Percentiles rank a stretch among this genome's conserved stretches.
These are phyloP conservation scores for Raffaelea albimanens DNA, from an alignment of 2,329 filamentous ascomycete species.

Conservation along the genomic window DNA sequence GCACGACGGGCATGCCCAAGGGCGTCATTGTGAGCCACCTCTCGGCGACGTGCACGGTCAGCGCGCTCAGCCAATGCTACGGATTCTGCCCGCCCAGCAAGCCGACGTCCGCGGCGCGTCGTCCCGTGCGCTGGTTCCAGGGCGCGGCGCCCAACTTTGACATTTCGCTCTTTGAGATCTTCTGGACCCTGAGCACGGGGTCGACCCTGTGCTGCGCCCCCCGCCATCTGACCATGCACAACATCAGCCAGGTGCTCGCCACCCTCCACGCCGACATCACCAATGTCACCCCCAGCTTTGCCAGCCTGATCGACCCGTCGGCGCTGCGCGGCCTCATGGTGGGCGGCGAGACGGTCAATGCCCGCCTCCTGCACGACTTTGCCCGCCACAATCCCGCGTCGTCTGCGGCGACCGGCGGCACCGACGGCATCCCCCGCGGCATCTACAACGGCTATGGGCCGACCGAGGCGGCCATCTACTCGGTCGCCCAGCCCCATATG, in stretches of 20 bases:
- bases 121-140: slow-evolving; percentile 25
- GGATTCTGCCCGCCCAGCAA: slow-evolving; percentile 2
- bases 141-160: slow-evolving; percentile 25
- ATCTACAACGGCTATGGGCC: slow-evolving; percentile 19
- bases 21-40: slow-evolving; percentile 47
- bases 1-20: slow-evolving; percentile 50
- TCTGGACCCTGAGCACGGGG: slow-evolving; percentile 17
- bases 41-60: slow-evolving; percentile 21
- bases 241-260: slow-evolving; percentile 15
- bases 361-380: slow-evolving; percentile 2
- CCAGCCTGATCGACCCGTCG: slow-evolving; percentile 21
- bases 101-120: neutral
- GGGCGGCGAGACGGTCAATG: slow-evolving; percentile 19
- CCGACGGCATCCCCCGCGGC: neutral
- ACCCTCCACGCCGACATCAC: slow-evolving; percentile 24
- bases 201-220: slow-evolving; percentile 24
- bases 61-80: slow-evolving; percentile 17
- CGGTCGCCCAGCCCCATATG: slow-evolving; percentile 10
- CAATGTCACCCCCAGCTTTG: slow-evolving; percentile 28
- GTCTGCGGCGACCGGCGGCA: neutral
- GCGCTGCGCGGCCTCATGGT: slow-evolving; percentile 21
- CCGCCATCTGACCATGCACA: slow-evolving; percentile 18
- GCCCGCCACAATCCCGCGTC: neutral
- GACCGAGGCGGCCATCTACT: slow-evolving; percentile 17
- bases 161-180: slow-evolving; percentile 13